Evolutionary conservation across 83 land plant genomes (phyloP).

Genomic region (Larix sibirica): DNA sequence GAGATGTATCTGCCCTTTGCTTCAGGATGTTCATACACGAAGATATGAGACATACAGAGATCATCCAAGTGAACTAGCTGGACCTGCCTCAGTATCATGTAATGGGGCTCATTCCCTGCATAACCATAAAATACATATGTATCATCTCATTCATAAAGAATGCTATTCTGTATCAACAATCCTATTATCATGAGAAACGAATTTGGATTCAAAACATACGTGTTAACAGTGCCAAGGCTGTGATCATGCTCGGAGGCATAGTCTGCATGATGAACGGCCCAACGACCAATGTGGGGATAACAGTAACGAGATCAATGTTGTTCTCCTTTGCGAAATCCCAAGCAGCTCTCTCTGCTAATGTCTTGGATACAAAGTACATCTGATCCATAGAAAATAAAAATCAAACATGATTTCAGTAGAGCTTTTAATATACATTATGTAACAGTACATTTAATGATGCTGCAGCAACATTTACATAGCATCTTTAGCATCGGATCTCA

Average conservation of each 20-base stretch:
- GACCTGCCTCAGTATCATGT: slow-evolving; percentile 20
- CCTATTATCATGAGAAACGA: too few relatives aligned
- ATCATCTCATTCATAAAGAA: not conserved
- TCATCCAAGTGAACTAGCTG: slow-evolving; percentile 49
- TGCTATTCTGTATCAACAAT: too few relatives aligned
- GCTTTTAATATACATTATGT: not conserved
- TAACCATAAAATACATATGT: not conserved
- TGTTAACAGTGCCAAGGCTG: slow-evolving; percentile 48
- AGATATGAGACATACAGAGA: slow-evolving; percentile 32
- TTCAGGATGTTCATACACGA: slow-evolving; percentile 26
- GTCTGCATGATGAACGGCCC: slow-evolving; percentile 54
- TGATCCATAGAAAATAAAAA: not conserved
- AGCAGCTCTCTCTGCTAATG: slow-evolving; percentile 57
- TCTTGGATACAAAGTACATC: slow-evolving; percentile 51
- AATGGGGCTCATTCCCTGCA: slow-evolving; percentile 27
- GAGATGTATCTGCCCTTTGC: slow-evolving; percentile 56
- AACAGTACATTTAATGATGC: not conserved
- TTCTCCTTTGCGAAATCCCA: slow-evolving; percentile 51
- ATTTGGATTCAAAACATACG: slow-evolving; percentile 14
- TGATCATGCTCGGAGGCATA: slow-evolving; percentile 62
- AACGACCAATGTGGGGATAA: slow-evolving; percentile 54
- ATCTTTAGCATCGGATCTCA: not conserved
- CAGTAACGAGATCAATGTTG: slow-evolving; percentile 47
- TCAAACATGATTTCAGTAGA: not conserved
- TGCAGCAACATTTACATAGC: not conserved